Evolutionary conservation across 2,329 filamentous ascomycete species (phyloP), one percentile per base, ranked within the genome.

Genomic region (Dichotomopilus funicola): DNA sequence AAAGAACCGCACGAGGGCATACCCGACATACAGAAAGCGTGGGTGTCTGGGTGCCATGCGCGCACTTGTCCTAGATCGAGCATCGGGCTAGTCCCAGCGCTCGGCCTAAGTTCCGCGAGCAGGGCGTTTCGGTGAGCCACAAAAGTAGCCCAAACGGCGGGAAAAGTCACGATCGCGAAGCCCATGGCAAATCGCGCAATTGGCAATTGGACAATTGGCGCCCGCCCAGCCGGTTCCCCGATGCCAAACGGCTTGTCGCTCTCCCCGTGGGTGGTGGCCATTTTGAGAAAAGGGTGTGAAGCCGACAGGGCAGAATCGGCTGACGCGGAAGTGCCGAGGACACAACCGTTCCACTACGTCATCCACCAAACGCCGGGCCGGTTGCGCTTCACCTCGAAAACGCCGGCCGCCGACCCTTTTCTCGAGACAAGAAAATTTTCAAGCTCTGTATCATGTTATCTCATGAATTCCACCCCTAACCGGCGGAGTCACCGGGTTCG

Each of bases 1-100:
- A 54, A 33, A 36, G 35, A 34, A 48, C 45, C 54, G 51, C 42
- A 54, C 42, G 46, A 48, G 52, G 54, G 51, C 53, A 48, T 34
- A 47, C 53, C 56, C 46, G 50, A 56, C 37, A 41, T 36, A 35
- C 27, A 13, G 8, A 8, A 38, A 38, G 37, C 12, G 37, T 27
- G 43, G 27, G 19, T 13, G 40, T 7, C 49, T 37, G 33, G 37
- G 9, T 48, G 31, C 47, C 35, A 31, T 27, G 33, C 49, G 36
- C 13, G 44, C 5, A n/a, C 34, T 46, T n/a, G 44, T 6, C 42
- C 10, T 4, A 44, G n/a, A 27, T 27, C 19, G 19, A 27, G 19
- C 19, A 27, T 27, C 19, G 19, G 19, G 19, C 19, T 3, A 27
- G 19, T 27, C 19, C 19, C 19, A 27, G 19, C 19, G 19, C 19